Evolutionary conservation across 1,139 yeast species (phyloP), one percentile per base, ranked within the genome.

Genomic region (Nakaseomyces sp.): DNA sequence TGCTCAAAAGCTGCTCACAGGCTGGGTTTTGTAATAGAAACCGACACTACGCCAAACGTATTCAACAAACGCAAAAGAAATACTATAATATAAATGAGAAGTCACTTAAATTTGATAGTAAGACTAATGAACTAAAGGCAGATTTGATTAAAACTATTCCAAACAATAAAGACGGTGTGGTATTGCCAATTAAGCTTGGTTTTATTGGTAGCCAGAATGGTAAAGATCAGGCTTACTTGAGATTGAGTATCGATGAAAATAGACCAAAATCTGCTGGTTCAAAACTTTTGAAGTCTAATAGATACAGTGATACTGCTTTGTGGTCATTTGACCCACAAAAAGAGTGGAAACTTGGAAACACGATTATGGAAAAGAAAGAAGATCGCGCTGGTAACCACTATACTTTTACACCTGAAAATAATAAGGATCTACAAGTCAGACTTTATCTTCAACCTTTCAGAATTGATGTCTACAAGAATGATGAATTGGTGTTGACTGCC

Each of bases 21-120:
- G 76, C 89, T 17, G 94, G 96, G 7, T 89, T 91, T 60, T 91
- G 98, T 61, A 68, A 73, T 42, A 72, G 98, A 58, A 87, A 91
- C 57, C 68, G 93, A 43, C 77, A 77, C 48, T 88, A 74, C 61
- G 91, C 93, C 2, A 56, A 61, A 13, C 64, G 71, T 42, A 71
- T 81, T 13, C 49, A 60, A 1, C 54, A 58, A 5, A 50, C 58
- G 2, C 61, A 67, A 50, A 56, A 55, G 20, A 65, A 79, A 1
- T 74, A 77, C 16, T 89, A 88, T 59, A 53, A 69, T 1, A 58
- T 89, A 29, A 80, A 76, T 48, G 52, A 67, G 3, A 49, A 55
- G 0, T 60, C 76, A 1, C 49, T 81, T 0, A 45, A 56, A 2
- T 50, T 71, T 5, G 53, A 56, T 30, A 54, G 52, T 12, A 46